Conservation (phyloP, 1,284 basidiomycete genomes). For the Ceratobasidium sp. region DNA sequence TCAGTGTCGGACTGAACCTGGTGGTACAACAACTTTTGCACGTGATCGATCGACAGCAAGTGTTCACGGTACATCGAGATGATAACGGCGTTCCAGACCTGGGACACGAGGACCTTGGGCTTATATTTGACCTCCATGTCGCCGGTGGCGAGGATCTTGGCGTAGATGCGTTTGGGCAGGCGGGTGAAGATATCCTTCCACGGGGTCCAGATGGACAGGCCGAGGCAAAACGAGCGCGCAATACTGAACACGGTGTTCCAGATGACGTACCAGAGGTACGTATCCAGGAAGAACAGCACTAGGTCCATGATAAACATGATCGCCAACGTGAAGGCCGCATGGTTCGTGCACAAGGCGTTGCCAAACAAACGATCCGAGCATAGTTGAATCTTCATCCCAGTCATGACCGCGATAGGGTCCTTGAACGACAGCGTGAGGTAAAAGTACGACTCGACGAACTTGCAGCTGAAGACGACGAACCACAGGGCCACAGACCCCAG, state of each 20-base stretch:
- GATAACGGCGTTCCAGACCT: conserved; percentile 98
- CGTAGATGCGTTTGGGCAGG: conserved; percentile 91
- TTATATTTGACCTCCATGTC: conserved; percentile 98
- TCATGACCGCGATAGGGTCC: conserved; percentile 88
- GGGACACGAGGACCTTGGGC: conserved; percentile 94
- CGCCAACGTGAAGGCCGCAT: conserved; percentile 88
- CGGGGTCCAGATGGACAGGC: conserved; percentile 95
- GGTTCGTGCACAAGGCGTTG: conserved; percentile 78
- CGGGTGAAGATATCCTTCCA: conserved; percentile 95
- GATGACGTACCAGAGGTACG: conserved; percentile 96
- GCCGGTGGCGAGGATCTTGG: conserved; percentile 86
- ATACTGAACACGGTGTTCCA: conserved; percentile 94
- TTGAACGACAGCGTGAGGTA: conserved; percentile 93
- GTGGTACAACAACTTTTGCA: conserved; percentile 92
- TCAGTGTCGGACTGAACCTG: conserved; percentile 85
- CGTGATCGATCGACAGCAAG: conserved; percentile 92
- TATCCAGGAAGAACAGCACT: conserved; percentile 94
- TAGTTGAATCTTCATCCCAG: conserved; percentile 87
- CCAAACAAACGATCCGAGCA: conserved; percentile 88
- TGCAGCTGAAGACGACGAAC: conserved; percentile 90
- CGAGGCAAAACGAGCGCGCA: conserved; percentile 78
- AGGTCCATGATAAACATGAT: conserved; percentile 98
- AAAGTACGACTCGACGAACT: conserved; percentile 93
- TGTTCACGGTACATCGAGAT: conserved; percentile 99
- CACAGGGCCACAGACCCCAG: conserved; percentile 79